These are phyloP conservation scores for Erodium maritimum DNA, from an alignment of 345 rosid genomes.

Conservation along the genomic window DNA sequence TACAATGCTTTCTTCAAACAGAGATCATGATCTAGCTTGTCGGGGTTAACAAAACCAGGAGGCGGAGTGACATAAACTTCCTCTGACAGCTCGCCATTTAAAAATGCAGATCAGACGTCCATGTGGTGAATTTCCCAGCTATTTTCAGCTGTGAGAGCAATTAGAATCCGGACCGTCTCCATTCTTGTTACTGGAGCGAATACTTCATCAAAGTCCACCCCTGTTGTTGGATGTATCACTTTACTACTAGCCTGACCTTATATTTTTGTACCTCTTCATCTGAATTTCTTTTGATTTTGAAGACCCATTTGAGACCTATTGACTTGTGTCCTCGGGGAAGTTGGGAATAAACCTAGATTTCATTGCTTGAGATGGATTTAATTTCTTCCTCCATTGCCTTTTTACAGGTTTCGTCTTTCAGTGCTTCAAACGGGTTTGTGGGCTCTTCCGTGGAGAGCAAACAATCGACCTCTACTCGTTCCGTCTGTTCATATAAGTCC, in stretches of 20 bases:
- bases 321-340: background rate
- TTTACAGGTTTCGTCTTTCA: background rate
- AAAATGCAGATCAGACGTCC: background rate
- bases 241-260: background rate
- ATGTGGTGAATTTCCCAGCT: conserved; percentile 1
- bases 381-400: background rate
- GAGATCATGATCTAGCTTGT: too few species aligned
- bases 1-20: too few species aligned
- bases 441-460: background rate
- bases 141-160: background rate
- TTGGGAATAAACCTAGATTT: too few species aligned
- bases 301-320: conserved; percentile 2
- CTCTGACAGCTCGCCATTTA: background rate
- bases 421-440: background rate
- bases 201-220: conserved; percentile 1
- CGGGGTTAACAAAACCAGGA: too few species aligned
- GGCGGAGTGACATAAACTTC: too few species aligned
- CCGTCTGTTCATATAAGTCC: too few species aligned
- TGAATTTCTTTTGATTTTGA: too few species aligned
- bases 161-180: too few species aligned
- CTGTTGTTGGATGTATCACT: background rate
- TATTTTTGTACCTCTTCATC: background rate
- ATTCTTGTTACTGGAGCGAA: too few species aligned
- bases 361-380: too few species aligned
- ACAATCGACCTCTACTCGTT: too few species aligned